Evolutionary conservation across 169 alveolate species (phyloP).

Genomic region (Babesia microti): DNA sequence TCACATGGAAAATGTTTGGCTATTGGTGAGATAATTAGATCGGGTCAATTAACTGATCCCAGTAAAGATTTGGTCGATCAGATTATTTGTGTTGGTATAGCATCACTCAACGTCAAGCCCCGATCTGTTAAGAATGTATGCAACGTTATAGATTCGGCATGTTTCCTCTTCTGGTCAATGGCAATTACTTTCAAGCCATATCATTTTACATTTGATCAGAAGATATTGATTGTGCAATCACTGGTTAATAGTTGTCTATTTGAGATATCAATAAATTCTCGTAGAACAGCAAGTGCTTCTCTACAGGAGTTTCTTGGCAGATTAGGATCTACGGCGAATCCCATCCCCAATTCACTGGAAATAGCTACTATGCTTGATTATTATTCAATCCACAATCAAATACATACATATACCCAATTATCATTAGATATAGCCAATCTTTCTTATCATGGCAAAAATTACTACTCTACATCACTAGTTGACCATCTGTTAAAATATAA

Average conservation of each 20-base stretch:
- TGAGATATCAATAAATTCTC: slow-evolving; percentile 28
- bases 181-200: slow-evolving; percentile 11
- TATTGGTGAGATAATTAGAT: slow-evolving; percentile 29
- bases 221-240: slow-evolving; percentile 19
- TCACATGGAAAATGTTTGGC: slow-evolving; percentile 41
- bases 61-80: slow-evolving; percentile 21
- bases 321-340: no score
- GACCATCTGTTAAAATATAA: slow-evolving; percentile 21
- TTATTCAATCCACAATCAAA: slow-evolving; percentile 26
- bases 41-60: slow-evolving; percentile 28
- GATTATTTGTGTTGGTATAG: slow-evolving; percentile 21
- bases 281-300: slow-evolving; percentile 40
- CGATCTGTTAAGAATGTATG: slow-evolving; percentile 42
- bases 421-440: slow-evolving; percentile 11
- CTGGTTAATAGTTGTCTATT: slow-evolving; percentile 33
- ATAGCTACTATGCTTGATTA: slow-evolving; percentile 20
- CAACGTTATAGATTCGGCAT: slow-evolving; percentile 33
- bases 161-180: slow-evolving; percentile 40
- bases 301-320: slow-evolving; percentile 42
- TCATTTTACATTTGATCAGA: slow-evolving; percentile 5
- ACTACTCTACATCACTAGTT: slow-evolving; percentile 27
- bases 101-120: slow-evolving; percentile 20
- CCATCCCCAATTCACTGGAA: slow-evolving; percentile 30
- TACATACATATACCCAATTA: slow-evolving; percentile 21
- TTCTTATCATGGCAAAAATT: no score